Conservation (phyloP, 768 basidiomycete species). For the Leccinum subgranulosum region DNA sequence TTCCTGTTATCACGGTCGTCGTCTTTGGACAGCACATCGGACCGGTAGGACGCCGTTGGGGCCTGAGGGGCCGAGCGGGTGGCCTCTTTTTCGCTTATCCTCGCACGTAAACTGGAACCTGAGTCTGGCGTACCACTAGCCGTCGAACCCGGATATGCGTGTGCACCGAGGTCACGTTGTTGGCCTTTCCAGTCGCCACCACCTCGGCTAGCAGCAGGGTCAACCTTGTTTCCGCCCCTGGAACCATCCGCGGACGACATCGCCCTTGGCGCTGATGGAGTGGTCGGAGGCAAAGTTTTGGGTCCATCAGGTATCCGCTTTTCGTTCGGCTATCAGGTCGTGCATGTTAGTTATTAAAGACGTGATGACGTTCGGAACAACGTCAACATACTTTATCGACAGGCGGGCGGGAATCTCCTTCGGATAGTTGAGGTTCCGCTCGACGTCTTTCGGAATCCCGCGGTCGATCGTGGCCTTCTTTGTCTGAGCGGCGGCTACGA, state of each 20-base stretch:
- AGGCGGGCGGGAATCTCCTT: constrained; percentile 47
- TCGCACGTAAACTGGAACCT: constrained; percentile 46
- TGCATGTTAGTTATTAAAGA: constrained; percentile 7
- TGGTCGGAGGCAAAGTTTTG: constrained; percentile 51
- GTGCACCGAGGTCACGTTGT: constrained; percentile 33
- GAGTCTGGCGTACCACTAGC: constrained; percentile 20
- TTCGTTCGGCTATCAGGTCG: constrained; percentile 40
- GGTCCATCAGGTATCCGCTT: constrained; percentile 57
- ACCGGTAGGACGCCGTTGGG: constrained; percentile 42
- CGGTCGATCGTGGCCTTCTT: constrained; percentile 62
- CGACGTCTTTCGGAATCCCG: constrained; percentile 67
- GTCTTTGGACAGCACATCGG: constrained; percentile 45
- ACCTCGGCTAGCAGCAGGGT: constrained; percentile 34
- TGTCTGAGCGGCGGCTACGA: constrained; percentile 63
- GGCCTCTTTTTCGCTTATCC: constrained; percentile 60
- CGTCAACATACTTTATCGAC: constrained; percentile 57
- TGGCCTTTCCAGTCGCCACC: constrained; percentile 51
- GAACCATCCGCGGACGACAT: constrained; percentile 53
- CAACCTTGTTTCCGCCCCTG: constrained; percentile 39
- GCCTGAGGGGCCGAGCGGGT: constrained; percentile 39
- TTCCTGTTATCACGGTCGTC: constrained; percentile 71
- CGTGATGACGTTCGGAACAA: not conserved
- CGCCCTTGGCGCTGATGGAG: constrained; percentile 69
- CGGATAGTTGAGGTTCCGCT: constrained; percentile 57
- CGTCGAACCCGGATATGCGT: constrained; percentile 19